These are phyloP conservation scores for Serendipita indica DNA, from an alignment of 768 basidiomycete genomes.

Conservation along the genomic window DNA sequence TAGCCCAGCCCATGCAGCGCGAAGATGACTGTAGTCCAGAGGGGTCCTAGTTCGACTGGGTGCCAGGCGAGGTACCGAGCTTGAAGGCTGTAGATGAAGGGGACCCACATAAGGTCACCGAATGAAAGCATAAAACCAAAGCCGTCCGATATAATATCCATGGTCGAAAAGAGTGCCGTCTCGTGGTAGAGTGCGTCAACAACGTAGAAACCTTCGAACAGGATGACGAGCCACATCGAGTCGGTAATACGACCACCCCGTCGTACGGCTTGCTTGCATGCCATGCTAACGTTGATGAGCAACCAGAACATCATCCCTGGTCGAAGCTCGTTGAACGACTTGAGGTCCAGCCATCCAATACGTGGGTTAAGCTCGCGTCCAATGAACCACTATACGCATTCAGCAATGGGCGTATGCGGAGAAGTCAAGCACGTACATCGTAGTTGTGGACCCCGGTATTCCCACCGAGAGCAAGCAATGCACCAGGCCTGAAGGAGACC, in stretches of 20 bases:
- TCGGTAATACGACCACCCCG: constrained; percentile 41
- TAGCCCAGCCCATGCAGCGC: constrained; percentile 58
- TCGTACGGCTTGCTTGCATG: constrained; percentile 77
- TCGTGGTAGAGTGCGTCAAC: constrained; percentile 81
- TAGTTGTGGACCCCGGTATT: constrained; percentile 80
- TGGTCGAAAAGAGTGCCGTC: constrained; percentile 82
- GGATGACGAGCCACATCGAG: constrained; percentile 74
- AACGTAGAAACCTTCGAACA: constrained; percentile 84
- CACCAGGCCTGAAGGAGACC: constrained; percentile 49
- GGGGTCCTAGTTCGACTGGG: constrained; percentile 58
- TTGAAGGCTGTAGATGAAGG: constrained; percentile 86
- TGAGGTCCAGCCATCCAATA: constrained; percentile 60
- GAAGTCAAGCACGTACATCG: constrained; percentile 49
- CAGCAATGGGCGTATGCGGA: background rate
- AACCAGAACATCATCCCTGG: constrained; percentile 92
- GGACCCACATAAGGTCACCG: constrained; percentile 91
- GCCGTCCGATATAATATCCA: constrained; percentile 96
- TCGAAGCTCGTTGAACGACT: constrained; percentile 69
- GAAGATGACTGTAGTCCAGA: constrained; percentile 42
- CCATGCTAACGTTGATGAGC: constrained; percentile 78
- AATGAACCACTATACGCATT: constrained; percentile 60
- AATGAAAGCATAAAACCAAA: constrained; percentile 97
- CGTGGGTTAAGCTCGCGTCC: constrained; percentile 87
- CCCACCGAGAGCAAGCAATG: constrained; percentile 77
- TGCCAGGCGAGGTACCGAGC: constrained; percentile 86